Conservation (phyloP, 2,329 filamentous ascomycete species). For the Tolypocladium amazonense region DNA sequence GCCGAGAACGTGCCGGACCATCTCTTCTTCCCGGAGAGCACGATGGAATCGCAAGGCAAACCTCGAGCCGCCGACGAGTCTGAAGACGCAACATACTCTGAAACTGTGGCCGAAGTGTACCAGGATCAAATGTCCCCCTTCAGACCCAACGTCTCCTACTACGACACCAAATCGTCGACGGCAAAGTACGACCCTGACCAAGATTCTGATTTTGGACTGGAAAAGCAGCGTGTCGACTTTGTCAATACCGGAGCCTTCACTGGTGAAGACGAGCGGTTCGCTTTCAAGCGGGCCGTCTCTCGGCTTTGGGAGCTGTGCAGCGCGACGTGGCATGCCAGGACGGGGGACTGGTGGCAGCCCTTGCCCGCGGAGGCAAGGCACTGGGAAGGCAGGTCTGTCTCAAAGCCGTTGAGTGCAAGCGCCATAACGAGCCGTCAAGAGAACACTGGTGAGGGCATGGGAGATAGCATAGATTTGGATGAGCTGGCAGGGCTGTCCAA, state of each 20-base stretch:
- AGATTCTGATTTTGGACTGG: slow-evolving; percentile 42
- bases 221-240: slow-evolving; percentile 47
- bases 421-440: not conserved
- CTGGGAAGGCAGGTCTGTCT: slow-evolving; percentile 45
- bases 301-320: slow-evolving; percentile 79
- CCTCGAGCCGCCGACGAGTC: slow-evolving; percentile 8
- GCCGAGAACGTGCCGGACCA: slow-evolving; percentile 60
- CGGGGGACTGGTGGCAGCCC: slow-evolving; percentile 61
- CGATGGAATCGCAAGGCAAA: slow-evolving; percentile 6
- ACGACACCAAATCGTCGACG: slow-evolving; percentile 35
- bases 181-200: slow-evolving; percentile 44
- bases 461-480: slow-evolving; percentile 22
- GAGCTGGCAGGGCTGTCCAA: slow-evolving; percentile 27
- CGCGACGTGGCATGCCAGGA: slow-evolving; percentile 56
- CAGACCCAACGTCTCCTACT: slow-evolving; percentile 65
- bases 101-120: slow-evolving; percentile 54
- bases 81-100: slow-evolving; percentile 29
- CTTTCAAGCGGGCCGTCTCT: slow-evolving; percentile 66
- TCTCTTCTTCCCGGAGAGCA: slow-evolving; percentile 63
- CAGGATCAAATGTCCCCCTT: slow-evolving; percentile 70
- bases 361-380: slow-evolving; percentile 51
- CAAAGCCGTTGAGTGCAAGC: slow-evolving; percentile 9
- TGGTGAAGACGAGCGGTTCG: slow-evolving; percentile 73
- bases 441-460: slow-evolving; percentile 18
- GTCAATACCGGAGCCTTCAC: slow-evolving; percentile 58